Conservation (phyloP, 2,329 filamentous ascomycete species). For the Neopestalotiopsis sp. region DNA sequence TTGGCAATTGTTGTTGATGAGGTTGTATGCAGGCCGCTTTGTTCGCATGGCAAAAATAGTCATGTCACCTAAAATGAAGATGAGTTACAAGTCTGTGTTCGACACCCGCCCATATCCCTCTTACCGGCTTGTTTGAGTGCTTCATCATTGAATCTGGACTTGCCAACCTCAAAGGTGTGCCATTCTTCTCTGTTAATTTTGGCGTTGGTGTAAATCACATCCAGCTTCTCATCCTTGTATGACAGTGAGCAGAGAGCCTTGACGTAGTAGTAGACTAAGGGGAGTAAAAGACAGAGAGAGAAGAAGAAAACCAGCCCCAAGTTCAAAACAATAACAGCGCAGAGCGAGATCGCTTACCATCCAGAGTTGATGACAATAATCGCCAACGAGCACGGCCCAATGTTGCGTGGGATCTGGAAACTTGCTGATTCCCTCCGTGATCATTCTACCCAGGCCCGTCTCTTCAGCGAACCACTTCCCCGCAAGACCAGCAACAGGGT, state of each 20-base stretch:
- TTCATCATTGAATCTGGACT: slow-evolving; percentile 61
- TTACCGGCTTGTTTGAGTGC: slow-evolving; percentile 54
- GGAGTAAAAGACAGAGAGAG: no score
- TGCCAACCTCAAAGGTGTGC: slow-evolving; percentile 56
- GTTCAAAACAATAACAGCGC: no score
- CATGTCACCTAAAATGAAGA: slow-evolving; percentile 48
- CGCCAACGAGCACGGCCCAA: slow-evolving; percentile 63
- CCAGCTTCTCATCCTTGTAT: slow-evolving; percentile 56
- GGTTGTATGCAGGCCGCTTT: slow-evolving; percentile 57
- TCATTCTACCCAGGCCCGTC: slow-evolving; percentile 60
- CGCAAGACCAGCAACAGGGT: slow-evolving; percentile 60
- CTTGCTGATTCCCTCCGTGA: slow-evolving; percentile 58
- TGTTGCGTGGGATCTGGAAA: slow-evolving; percentile 66
- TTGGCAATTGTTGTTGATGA: slow-evolving; percentile 67
- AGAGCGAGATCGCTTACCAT: slow-evolving; percentile 46
- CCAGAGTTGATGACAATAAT: slow-evolving; percentile 63
- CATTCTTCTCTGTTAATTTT: slow-evolving; percentile 51
- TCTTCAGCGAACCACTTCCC: slow-evolving; percentile 65
- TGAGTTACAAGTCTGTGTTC: neutral
- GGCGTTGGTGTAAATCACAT: slow-evolving; percentile 63
- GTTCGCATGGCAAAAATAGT: slow-evolving; percentile 58
- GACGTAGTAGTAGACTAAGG: no score
- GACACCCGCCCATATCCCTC: slow-evolving; percentile 21
- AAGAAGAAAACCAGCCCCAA: no score
- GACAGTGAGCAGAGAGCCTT: neutral